These are phyloP conservation scores for Chlorella sp. DNA, from an alignment of 139 green algal genomes.

Conservation along the genomic window DNA sequence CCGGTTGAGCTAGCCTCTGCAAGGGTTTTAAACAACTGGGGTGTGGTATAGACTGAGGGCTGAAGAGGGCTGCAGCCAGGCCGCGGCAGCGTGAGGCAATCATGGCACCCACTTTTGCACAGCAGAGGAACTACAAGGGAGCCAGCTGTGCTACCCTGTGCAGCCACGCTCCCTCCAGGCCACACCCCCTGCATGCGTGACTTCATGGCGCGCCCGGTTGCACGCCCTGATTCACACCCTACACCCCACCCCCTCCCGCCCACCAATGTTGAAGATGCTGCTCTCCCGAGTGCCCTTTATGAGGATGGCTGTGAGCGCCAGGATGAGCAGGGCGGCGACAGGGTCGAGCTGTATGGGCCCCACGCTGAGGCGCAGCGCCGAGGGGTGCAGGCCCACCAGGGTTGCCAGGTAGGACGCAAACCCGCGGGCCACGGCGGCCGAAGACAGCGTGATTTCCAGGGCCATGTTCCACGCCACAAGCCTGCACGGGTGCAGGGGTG, in stretches of 20 bases:
- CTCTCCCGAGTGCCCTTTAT: conserved; percentile 70
- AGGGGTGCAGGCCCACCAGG: conserved; percentile 57
- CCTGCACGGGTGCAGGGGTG: conserved; percentile 30
- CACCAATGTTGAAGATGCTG: conserved; percentile 77
- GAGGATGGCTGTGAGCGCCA: conserved; percentile 66
- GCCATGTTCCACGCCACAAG: conserved; percentile 83
- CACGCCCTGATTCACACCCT: background rate
- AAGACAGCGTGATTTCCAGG: conserved; percentile 87
- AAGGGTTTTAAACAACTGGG: too few species aligned
- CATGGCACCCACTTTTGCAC: too few species aligned
- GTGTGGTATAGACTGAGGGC: too few species aligned
- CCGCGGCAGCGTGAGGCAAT: too few species aligned
- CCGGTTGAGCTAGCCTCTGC: too few species aligned
- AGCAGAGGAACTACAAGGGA: background rate
- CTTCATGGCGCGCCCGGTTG: background rate
- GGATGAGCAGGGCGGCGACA: conserved; percentile 51
- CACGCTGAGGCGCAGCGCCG: conserved; percentile 51
- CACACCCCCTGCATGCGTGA: background rate
- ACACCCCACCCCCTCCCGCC: background rate
- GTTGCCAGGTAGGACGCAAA: conserved; percentile 85
- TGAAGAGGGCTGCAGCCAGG: background rate
- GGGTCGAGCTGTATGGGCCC: conserved; percentile 68
- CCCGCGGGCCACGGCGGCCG: conserved; percentile 81
- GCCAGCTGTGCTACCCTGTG: too few species aligned
- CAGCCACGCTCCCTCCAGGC: too few species aligned